A percentile compares a stretch with the other conserved stretches of the same genome.
Conservation (phyloP, 352 stramenopile species). For the Sclerospora graminicola region DNA sequence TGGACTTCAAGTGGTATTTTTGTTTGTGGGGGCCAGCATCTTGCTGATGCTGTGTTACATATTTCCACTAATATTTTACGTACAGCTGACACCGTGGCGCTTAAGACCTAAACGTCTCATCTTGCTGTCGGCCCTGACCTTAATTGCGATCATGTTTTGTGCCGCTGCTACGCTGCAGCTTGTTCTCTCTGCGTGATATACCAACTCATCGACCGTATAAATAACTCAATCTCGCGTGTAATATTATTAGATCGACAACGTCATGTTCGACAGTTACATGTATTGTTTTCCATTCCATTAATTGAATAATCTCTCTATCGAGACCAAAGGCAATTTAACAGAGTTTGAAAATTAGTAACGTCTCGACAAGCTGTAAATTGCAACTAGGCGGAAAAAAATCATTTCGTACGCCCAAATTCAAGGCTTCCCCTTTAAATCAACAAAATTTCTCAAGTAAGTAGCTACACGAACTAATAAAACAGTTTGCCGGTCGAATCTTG, state of each 20-base stretch:
- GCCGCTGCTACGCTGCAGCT: slow-evolving; percentile 45
- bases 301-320: too few species aligned
- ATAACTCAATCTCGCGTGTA: too few species aligned
- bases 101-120: slow-evolving; percentile 20
- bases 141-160: slow-evolving; percentile 42
- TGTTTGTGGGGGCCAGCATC: slow-evolving; percentile 64
- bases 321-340: too few species aligned
- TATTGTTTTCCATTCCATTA: too few species aligned
- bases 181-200: slow-evolving; percentile 9
- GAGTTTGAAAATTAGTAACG: too few species aligned
- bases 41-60: slow-evolving; percentile 66
- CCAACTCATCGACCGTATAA: not conserved
- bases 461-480: not conserved
- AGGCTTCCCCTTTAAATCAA: slow-evolving; percentile 6
- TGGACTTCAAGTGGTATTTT: slow-evolving; percentile 63
- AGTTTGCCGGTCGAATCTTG: slow-evolving; percentile 16
- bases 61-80: slow-evolving; percentile 53
- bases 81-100: slow-evolving; percentile 34
- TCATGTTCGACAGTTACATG: too few species aligned
- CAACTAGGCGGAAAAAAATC: too few species aligned
- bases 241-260: too few species aligned
- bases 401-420: too few species aligned
- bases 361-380: too few species aligned
- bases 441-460: not conserved
- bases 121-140: slow-evolving; percentile 19